A percentile compares a stretch with the other conserved stretches of the same genome.
phyloP scores from a whole-genome alignment of 2,329 filamentous ascomycete species.

The Cercospora canescens region DNA sequence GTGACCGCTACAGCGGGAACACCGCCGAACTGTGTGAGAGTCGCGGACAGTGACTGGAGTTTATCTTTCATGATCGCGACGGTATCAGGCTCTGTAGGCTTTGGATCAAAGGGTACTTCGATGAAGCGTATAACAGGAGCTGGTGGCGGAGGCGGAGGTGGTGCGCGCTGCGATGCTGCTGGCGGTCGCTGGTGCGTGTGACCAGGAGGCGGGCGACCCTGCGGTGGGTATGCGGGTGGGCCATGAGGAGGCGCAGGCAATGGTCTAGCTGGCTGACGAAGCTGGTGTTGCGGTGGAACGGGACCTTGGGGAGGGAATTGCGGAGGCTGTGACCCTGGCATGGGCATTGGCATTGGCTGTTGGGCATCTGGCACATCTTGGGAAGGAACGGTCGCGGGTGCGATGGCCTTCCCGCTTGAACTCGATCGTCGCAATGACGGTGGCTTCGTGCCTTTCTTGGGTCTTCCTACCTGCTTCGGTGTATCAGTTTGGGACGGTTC shows the following conservation, averaged over 20 bases:
- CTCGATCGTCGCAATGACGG: not conserved
- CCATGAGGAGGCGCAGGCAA: constrained; percentile 3
- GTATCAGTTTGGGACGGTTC: constrained; percentile 50
- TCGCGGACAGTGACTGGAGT: constrained; percentile 27
- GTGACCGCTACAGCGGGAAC: constrained; percentile 23
- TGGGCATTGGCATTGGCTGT: not conserved
- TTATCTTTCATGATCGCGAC: constrained; percentile 30
- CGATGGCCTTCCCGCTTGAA: constrained; percentile 3
- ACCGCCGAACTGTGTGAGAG: constrained; percentile 32
- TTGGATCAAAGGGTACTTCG: constrained; percentile 20
- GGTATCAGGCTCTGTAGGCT: constrained; percentile 20
- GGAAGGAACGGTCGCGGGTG: constrained; percentile 1
- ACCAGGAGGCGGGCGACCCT: no score
- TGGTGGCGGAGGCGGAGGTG: constrained; percentile 13
- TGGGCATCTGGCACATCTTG: constrained; percentile 3
- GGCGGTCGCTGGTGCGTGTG: constrained; percentile 12
- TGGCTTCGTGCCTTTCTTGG: constrained; percentile 9
- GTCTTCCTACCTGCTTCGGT: not conserved
- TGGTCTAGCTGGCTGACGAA: not conserved
- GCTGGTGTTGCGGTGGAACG: not conserved
- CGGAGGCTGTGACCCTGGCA: not conserved
- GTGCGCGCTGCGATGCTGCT: constrained; percentile 6
- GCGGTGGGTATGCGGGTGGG: constrained; percentile 6
- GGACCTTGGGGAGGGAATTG: not conserved
- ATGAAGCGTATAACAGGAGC: constrained; percentile 26